Conservation (phyloP, 225 moss, liverwort and hornwort genomes). For the Neckera pumila region DNA sequence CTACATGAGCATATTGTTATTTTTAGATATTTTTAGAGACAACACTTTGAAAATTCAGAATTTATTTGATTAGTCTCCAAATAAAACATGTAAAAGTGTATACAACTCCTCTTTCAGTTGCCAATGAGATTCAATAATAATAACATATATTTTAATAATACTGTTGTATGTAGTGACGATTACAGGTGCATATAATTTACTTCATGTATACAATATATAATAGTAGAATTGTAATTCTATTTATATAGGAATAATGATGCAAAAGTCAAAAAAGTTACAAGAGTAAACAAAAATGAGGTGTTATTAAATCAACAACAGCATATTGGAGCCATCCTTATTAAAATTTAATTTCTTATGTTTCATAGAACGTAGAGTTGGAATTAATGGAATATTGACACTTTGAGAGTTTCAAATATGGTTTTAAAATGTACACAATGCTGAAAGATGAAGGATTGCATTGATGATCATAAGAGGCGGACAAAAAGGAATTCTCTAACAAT, state of each 20-base stretch:
- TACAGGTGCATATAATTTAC: neutral
- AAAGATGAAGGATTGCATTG: neutral
- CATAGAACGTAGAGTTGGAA: neutral
- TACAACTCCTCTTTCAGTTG: accelerated
- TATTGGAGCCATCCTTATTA: neutral
- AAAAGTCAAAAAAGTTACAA: neutral
- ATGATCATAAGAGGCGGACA: neutral
- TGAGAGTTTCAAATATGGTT: neutral
- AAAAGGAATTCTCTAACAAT: neutral
- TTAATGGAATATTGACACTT: neutral
- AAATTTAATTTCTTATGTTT: neutral
- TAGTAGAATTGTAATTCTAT: neutral
- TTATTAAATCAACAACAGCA: neutral
- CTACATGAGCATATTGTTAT: too few species aligned
- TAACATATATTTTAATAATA: neutral
- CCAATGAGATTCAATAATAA: neutral
- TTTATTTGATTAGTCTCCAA: neutral
- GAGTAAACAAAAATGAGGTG: too few species aligned
- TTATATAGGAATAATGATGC: accelerated
- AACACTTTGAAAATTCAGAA: neutral
- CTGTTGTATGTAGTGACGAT: neutral
- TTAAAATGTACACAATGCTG: neutral
- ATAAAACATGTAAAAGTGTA: neutral
- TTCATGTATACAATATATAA: neutral
- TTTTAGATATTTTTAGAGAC: accelerated